A percentile compares a stretch with the other conserved stretches of the same genome.
phyloP scores from a whole-genome alignment of 805 yeast species.

The Nakazawaea laoshanensis region DNA sequence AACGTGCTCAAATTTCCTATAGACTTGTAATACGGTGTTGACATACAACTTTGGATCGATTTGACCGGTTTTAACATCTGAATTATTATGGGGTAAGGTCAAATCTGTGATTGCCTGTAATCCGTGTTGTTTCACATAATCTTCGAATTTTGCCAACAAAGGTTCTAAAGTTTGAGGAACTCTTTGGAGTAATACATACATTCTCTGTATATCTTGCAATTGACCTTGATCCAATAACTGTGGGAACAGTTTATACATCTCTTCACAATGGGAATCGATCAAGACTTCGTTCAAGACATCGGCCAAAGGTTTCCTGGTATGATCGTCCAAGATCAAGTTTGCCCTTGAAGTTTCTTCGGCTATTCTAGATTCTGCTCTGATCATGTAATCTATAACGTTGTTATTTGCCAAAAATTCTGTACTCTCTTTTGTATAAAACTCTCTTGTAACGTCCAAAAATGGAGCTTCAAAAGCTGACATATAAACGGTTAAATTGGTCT shows the following conservation, averaged over 20 bases:
- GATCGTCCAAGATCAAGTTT: slow-evolving; percentile 74
- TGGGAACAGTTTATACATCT: slow-evolving; percentile 70
- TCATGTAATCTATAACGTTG: slow-evolving; percentile 86
- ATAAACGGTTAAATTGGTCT: slow-evolving; percentile 75
- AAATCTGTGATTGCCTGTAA: slow-evolving; percentile 50
- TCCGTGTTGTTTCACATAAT: slow-evolving; percentile 64
- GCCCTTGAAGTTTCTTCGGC: slow-evolving; percentile 78
- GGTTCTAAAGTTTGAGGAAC: slow-evolving; percentile 77
- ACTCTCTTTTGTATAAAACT: slow-evolving; percentile 64
- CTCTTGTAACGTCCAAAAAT: slow-evolving; percentile 62
- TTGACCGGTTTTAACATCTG: slow-evolving; percentile 22
- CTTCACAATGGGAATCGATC: slow-evolving; percentile 69
- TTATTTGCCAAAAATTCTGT: slow-evolving; percentile 55
- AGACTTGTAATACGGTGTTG: slow-evolving; percentile 63
- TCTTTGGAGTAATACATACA: slow-evolving; percentile 68
- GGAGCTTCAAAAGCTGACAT: slow-evolving; percentile 69
- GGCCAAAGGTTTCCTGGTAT: slow-evolving; percentile 69
- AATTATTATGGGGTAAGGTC: slow-evolving; percentile 24
- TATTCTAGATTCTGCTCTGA: slow-evolving; percentile 74
- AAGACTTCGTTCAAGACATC: slow-evolving; percentile 69
- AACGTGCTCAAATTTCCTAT: slow-evolving; percentile 56
- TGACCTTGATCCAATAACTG: slow-evolving; percentile 67
- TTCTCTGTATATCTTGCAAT: slow-evolving; percentile 64
- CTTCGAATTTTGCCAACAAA: slow-evolving; percentile 62
- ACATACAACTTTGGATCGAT: slow-evolving; percentile 76